Percentiles rank a stretch among this genome's conserved stretches.
Evolutionary conservation across 345 rosid genomes (phyloP).

Genomic region (Brassica carinata): DNA sequence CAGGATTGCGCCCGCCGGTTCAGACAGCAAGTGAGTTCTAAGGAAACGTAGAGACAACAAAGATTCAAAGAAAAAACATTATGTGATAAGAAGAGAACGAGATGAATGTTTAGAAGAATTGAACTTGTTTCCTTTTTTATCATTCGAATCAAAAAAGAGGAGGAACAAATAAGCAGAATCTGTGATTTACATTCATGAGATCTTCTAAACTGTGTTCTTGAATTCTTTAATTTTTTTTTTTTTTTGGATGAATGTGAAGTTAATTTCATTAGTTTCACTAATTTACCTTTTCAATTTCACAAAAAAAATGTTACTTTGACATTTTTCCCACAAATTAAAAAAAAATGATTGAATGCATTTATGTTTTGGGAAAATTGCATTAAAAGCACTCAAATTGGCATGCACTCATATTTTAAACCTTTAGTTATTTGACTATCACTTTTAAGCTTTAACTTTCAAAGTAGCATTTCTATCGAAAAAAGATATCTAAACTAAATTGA

Average conservation of each 20-base stretch:
- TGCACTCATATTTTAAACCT: too few species aligned
- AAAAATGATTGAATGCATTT: too few species aligned
- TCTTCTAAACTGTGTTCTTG: conserved; percentile 13
- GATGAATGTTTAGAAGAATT: conserved; percentile 15
- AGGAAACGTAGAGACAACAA: conserved; percentile 35
- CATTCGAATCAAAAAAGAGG: neutral
- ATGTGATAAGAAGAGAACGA: conserved; percentile 15
- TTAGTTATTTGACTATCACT: too few species aligned
- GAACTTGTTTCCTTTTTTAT: conserved; percentile 17
- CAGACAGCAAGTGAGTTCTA: conserved; percentile 52
- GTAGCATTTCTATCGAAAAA: too few species aligned
- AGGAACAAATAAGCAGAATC: conserved; percentile 20
- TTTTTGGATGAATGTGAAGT: neutral
- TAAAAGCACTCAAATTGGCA: too few species aligned
- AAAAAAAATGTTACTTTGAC: too few species aligned
- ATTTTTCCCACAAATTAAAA: too few species aligned
- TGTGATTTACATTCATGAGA: conserved; percentile 37
- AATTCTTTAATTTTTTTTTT: neutral
- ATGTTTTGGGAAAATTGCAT: too few species aligned
- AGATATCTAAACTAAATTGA: too few species aligned
- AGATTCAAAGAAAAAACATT: neutral
- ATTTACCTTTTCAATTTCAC: too few species aligned
- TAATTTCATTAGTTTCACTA: too few species aligned
- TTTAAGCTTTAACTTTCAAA: too few species aligned
- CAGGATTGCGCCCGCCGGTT: conserved; percentile 75